Percentiles rank a stretch among this genome's conserved stretches.
Evolutionary conservation across 2,329 filamentous ascomycete species (phyloP).

Genomic region (Nigrospora sphaerica): DNA sequence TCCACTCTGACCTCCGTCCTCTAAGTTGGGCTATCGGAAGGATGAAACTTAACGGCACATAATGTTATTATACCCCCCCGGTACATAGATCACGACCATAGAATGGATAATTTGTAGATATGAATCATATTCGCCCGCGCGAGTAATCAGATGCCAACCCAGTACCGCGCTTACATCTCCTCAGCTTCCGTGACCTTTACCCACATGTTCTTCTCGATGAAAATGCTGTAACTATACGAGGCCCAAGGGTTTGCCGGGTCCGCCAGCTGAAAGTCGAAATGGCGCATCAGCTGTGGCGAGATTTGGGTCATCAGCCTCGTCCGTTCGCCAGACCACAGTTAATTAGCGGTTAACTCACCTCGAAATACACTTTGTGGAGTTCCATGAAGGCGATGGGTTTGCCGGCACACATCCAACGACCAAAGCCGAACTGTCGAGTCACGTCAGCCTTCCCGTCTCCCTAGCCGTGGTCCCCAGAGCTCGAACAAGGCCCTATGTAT

Average conservation of each 20-base stretch:
- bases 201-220: conserved; percentile 21
- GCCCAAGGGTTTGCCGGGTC: conserved; percentile 12
- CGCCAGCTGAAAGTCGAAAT: conserved; percentile 17
- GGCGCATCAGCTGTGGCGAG: conserved; percentile 1
- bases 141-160: no score
- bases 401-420: conserved; percentile 28
- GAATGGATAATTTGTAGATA: no score
- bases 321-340: background rate
- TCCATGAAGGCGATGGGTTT: conserved; percentile 31
- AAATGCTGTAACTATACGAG: conserved; percentile 16
- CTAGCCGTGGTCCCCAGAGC: no score
- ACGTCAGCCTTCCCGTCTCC: no score
- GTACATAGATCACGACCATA: no score
- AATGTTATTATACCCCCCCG: background rate
- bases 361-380: conserved; percentile 30
- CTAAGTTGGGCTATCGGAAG: background rate
- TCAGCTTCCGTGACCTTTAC: conserved; percentile 12
- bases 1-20: no score
- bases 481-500: no score
- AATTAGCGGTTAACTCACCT: conserved; percentile 19
- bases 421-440: conserved; percentile 22
- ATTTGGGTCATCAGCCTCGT: background rate
- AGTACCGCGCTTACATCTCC: no score
- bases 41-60: background rate
- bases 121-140: no score